Percentiles rank a stretch among this genome's conserved stretches.
These are phyloP conservation scores for Schoenoplectus triqueter DNA, from an alignment of 202 grass and related monocot species.

Conservation along the genomic window DNA sequence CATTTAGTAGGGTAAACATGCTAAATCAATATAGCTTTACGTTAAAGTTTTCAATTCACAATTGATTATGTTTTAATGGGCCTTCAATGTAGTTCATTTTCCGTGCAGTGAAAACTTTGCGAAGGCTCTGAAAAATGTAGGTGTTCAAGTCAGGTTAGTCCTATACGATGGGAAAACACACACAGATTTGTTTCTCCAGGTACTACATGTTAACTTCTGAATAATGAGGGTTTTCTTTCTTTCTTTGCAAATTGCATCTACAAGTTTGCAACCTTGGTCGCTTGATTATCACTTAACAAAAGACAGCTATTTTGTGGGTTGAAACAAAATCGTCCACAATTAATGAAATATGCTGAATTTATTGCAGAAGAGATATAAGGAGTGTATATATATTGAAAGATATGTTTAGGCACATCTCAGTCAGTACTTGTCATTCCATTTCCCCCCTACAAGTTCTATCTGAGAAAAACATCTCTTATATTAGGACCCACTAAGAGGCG, in stretches of 20 bases:
- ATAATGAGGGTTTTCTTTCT: not conserved
- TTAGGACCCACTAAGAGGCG: conserved; percentile 94
- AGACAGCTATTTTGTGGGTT: not conserved
- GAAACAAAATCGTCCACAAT: not conserved
- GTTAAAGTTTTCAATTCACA: not conserved
- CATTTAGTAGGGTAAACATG: not conserved
- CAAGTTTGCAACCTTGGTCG: not conserved
- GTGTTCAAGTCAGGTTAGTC: conserved; percentile 73
- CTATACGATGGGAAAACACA: conserved; percentile 98
- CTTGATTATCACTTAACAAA: not conserved
- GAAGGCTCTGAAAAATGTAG: conserved; percentile 55
- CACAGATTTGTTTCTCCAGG: conserved; percentile 96
- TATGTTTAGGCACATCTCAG: not conserved
- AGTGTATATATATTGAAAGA: not conserved
- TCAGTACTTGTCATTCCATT: not conserved
- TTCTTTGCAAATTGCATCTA: not conserved
- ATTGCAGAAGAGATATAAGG: not conserved
- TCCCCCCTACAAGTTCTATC: conserved; percentile 10
- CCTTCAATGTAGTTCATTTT: conserved; percentile 34
- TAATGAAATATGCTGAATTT: not conserved
- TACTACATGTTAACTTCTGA: conserved; percentile 38
- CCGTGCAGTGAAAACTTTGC: conserved; percentile 70
- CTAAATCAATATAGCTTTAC: not conserved
- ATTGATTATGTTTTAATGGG: not conserved
- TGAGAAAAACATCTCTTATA: conserved; percentile 20